phyloP scores from a whole-genome alignment of 768 basidiomycete genomes.

The Rhizopogon vesiculosus region DNA sequence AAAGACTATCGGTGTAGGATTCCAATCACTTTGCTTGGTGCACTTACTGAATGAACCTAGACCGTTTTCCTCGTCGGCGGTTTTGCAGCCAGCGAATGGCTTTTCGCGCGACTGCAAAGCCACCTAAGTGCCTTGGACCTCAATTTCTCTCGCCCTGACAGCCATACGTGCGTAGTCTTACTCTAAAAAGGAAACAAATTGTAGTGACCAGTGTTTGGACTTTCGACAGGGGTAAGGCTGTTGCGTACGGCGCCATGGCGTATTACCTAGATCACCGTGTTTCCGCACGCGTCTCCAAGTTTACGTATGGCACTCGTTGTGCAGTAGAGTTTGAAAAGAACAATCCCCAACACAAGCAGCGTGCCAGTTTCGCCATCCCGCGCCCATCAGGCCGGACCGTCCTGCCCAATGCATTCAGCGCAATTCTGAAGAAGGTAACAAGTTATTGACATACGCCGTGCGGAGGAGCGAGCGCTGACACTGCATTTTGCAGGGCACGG shows the following conservation, averaged over 20 bases:
- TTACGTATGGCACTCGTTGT: slow-evolving; percentile 33
- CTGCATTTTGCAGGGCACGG: slow-evolving; percentile 17
- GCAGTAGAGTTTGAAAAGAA: slow-evolving; percentile 24
- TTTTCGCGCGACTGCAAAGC: slow-evolving; percentile 28
- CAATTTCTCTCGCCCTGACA: slow-evolving; percentile 45
- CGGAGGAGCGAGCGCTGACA: background rate
- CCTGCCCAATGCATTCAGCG: slow-evolving; percentile 27
- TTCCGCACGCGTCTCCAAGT: slow-evolving; percentile 32
- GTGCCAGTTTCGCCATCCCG: slow-evolving; percentile 21
- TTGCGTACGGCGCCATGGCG: slow-evolving; percentile 40
- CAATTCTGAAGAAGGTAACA: slow-evolving; percentile 23
- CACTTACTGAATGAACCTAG: slow-evolving; percentile 16
- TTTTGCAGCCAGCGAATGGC: slow-evolving; percentile 40
- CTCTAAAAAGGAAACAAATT: background rate
- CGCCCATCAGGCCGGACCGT: slow-evolving; percentile 28
- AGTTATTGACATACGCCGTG: background rate
- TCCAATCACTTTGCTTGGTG: background rate
- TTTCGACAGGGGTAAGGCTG: slow-evolving; percentile 36
- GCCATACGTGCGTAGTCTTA: slow-evolving; percentile 36
- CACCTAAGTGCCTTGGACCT: slow-evolving; percentile 31
- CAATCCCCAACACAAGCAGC: slow-evolving; percentile 24
- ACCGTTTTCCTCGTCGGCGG: slow-evolving; percentile 41
- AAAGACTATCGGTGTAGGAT: slow-evolving; percentile 20
- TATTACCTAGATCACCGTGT: slow-evolving; percentile 42
- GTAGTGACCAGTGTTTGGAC: background rate